Percentiles rank a stretch among this genome's conserved stretches.
phyloP scores from a whole-genome alignment of 176 grass and related monocot genomes.

The Aegilops umbellulata region DNA sequence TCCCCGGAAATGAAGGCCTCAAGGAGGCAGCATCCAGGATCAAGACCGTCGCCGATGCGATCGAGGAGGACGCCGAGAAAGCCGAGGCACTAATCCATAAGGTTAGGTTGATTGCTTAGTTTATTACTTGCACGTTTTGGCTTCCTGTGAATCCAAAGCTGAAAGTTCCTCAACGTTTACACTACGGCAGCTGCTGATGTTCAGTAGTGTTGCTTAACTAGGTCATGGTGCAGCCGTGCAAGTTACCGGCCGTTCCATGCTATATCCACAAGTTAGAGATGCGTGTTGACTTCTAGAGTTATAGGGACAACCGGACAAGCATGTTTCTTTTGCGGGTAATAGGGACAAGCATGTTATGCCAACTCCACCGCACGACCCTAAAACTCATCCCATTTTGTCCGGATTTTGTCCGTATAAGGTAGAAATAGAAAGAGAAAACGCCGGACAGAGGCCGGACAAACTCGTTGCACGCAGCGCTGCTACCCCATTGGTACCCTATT shows the following conservation, averaged over 20 bases:
- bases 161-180: not conserved
- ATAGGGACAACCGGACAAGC: too few species aligned
- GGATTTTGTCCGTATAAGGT: too few species aligned
- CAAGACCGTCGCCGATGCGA: constrained; percentile 35
- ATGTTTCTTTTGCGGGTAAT: too few species aligned
- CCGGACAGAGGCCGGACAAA: too few species aligned
- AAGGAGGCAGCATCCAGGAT: constrained; percentile 52
- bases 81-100: constrained; percentile 51
- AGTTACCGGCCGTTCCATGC: constrained; percentile 2
- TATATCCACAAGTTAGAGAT: constrained; percentile 5
- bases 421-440: too few species aligned
- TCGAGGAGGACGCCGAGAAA: constrained; percentile 55
- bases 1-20: constrained; percentile 37
- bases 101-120: constrained; percentile 26
- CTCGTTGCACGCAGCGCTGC: too few species aligned
- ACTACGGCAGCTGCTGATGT: constrained; percentile 10
- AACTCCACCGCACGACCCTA: too few species aligned
- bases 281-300: constrained; percentile 1
- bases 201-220: not conserved
- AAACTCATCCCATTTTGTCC: too few species aligned
- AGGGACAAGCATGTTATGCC: too few species aligned
- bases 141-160: not conserved
- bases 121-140: not conserved
- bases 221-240: constrained; percentile 12
- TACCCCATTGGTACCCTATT: too few species aligned